These are phyloP conservation scores for Helenozyma rhizophorensis DNA, from an alignment of 805 yeast species.

Conservation along the genomic window DNA sequence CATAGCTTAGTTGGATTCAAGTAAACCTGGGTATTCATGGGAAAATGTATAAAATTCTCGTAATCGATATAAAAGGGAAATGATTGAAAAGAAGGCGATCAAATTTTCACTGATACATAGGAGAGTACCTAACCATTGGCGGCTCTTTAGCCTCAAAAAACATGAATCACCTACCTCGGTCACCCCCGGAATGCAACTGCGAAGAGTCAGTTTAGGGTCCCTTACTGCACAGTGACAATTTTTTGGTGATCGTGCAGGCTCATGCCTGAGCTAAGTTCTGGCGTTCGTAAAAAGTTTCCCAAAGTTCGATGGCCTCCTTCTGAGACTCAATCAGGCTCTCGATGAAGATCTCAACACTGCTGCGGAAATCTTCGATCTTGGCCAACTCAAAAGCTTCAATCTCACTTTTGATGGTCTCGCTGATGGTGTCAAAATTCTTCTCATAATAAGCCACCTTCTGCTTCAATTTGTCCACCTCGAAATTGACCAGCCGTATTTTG, in stretches of 20 bases:
- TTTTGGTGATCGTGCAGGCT: too few species aligned
- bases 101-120: too few species aligned
- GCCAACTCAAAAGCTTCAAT: constrained; percentile 67
- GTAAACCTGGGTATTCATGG: constrained; percentile 45
- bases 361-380: constrained; percentile 78
- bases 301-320: constrained; percentile 83
- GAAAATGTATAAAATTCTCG: too few species aligned
- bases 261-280: constrained; percentile 20
- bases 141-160: too few species aligned
- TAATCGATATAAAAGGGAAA: too few species aligned
- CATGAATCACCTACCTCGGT: background rate
- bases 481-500: constrained; percentile 51
- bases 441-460: constrained; percentile 51
- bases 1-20: constrained; percentile 43
- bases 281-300: constrained; percentile 80
- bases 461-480: constrained; percentile 56
- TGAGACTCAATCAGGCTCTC: constrained; percentile 91
- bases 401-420: constrained; percentile 64
- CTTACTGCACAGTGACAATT: too few species aligned
- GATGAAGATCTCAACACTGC: constrained; percentile 82
- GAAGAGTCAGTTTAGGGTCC: too few species aligned
- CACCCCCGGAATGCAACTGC: background rate
- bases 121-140: too few species aligned
- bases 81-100: too few species aligned
- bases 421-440: constrained; percentile 57